phyloP scores from a whole-genome alignment of 371 early-diverging fungal species.

The Mortierella sp. region DNA sequence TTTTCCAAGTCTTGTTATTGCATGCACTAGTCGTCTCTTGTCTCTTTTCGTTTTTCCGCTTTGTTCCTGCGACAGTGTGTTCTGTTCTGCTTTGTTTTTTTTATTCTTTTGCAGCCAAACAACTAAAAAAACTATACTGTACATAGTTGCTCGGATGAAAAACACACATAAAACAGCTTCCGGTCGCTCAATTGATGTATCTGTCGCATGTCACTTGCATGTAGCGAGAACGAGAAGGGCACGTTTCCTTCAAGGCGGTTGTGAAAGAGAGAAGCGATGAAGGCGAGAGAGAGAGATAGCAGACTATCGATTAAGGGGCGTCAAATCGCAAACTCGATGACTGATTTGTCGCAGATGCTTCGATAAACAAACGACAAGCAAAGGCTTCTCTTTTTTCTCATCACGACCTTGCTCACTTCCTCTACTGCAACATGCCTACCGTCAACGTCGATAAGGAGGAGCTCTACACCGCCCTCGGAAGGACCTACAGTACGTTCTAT shows the following conservation, averaged over 20 bases:
- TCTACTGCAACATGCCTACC: conserved; percentile 84
- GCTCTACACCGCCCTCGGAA: conserved; percentile 87
- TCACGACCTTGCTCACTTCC: conserved; percentile 4
- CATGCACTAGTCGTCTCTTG: background rate
- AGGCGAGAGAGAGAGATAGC: background rate
- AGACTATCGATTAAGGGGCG: background rate
- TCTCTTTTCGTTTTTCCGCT: background rate
- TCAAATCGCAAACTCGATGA: conserved; percentile 5
- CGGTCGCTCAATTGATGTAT: background rate
- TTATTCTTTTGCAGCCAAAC: background rate
- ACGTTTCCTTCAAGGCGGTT: background rate
- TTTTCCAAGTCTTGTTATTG: background rate
- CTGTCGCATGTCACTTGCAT: background rate
- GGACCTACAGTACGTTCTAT: conserved; percentile 74
- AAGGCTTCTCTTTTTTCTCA: conserved; percentile 7
- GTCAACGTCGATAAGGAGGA: conserved; percentile 93
- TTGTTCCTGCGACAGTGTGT: background rate
- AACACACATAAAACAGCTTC: background rate
- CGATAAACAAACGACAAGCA: conserved; percentile 2
- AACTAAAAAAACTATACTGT: background rate
- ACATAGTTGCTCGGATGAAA: background rate
- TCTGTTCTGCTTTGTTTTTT: background rate
- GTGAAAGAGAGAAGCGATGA: background rate
- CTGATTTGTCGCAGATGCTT: background rate
- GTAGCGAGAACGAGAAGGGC: background rate